These are phyloP conservation scores for Suillus lakei DNA, from an alignment of 768 basidiomycete species.

Conservation along the genomic window DNA sequence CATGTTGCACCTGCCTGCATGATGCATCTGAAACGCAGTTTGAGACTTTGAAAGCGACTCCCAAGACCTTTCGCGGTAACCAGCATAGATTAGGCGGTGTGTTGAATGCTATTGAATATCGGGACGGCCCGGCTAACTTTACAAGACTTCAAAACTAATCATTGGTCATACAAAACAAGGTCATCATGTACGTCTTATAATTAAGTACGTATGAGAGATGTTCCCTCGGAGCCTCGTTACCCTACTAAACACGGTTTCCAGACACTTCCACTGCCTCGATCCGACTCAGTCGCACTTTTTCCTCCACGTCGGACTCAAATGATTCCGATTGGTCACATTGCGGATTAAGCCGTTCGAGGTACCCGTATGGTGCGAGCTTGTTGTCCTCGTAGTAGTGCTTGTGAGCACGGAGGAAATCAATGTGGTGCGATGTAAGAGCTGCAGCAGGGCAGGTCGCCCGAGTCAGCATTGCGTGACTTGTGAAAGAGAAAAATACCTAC, in stretches of 20 bases:
- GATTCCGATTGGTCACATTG: conserved; percentile 13
- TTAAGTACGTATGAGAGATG: background rate
- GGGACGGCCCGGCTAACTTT: background rate
- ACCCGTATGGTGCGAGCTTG: conserved; percentile 24
- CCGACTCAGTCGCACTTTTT: conserved; percentile 9
- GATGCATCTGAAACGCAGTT: background rate
- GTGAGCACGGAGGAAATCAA: conserved; percentile 24
- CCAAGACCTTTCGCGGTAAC: background rate
- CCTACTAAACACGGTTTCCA: conserved; percentile 16
- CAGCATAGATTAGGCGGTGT: background rate
- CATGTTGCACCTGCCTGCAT: background rate
- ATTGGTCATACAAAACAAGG: background rate
- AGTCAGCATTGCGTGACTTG: conserved; percentile 18
- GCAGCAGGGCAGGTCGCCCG: background rate
- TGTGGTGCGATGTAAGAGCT: conserved; percentile 31
- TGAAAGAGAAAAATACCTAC: conserved; percentile 39
- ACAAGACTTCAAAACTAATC: background rate
- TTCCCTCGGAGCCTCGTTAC: background rate
- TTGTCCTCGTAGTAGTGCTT: conserved; percentile 31
- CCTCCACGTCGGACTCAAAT: conserved; percentile 7
- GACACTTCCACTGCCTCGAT: background rate
- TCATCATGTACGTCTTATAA: background rate
- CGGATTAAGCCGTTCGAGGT: conserved; percentile 20
- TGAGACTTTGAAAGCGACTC: background rate
- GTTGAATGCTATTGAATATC: background rate